Evolutionary conservation across 176 grass and related monocot species (phyloP), one percentile per base, ranked within the genome.

Genomic region (maize (Zea mays)): DNA sequence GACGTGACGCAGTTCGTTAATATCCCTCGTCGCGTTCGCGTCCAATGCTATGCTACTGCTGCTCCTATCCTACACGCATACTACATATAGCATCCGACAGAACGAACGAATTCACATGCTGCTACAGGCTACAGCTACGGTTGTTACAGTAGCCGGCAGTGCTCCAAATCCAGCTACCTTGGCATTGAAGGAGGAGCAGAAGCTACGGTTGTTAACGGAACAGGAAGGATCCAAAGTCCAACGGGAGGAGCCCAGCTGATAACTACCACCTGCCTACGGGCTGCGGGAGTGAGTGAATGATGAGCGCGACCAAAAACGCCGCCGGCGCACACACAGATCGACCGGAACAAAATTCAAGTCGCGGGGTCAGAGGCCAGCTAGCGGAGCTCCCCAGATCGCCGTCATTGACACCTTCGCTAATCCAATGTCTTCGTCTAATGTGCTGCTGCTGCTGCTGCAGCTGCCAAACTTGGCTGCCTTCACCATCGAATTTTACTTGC

Each of bases 291-390:
- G 52, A 43, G 27, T 27, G 27, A 27, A 27, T 27, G 27, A 33
- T 6, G n/a, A 10, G 4, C 10, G 3, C 5, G 20, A 33, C 5
- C 33, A 27, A 27, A 10, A 72, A 38, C 27, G 14, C 69, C 27
- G 8, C 14, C 54, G n/a, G 27, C 2, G 14, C 14, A 36, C 12
- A 50, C 3, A 56, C 15, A 56, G 3, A 19, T 27, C 27, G 27
- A 27, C 27, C 27, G 27, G 27, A 27, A 79, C 75, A 79, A 79
- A 84, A 55, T 52, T 62, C 52, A 59, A 33, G 80, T 79, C 75
- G 52, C 41, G n/a, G 52, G 14, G 62, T 69, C 51, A 73, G 43
- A 73, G 19, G 73, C 82, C 67, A 73, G 74, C n/a, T n/a, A n/a
- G n/a, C n/a, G n/a, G n/a, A n/a, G n/a, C n/a, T n/a, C 9, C 60